These are phyloP conservation scores for Aaosphaeria arxii DNA, from an alignment of 2,329 filamentous ascomycete genomes.

Conservation along the genomic window DNA sequence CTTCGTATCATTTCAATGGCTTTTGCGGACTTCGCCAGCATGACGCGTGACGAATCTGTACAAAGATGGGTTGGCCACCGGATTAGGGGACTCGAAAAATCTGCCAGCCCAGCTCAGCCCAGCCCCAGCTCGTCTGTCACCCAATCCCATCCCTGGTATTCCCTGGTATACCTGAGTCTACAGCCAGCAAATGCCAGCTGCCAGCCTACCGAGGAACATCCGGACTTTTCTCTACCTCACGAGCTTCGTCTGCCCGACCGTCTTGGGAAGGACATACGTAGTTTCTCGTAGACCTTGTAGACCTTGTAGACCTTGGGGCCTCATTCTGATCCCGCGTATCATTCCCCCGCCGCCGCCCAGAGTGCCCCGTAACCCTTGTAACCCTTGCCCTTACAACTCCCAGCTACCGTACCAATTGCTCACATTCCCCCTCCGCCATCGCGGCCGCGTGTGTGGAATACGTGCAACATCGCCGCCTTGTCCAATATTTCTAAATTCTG, in stretches of 20 bases:
- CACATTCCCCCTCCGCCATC: not conserved
- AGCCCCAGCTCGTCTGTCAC: not conserved
- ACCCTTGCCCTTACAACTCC: too few species aligned
- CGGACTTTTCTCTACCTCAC: too few species aligned
- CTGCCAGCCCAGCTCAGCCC: not conserved
- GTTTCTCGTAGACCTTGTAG: too few species aligned
- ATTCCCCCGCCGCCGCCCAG: too few species aligned
- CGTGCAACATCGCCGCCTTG: not conserved
- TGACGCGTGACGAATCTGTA: constrained; percentile 1
- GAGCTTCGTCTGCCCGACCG: not conserved
- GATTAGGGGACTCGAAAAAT: not conserved
- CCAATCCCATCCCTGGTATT: not conserved
- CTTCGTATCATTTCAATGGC: not conserved
- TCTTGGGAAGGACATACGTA: not conserved
- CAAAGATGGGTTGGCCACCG: not conserved
- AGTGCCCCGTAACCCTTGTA: too few species aligned
- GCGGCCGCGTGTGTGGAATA: not conserved
- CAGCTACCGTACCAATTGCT: too few species aligned
- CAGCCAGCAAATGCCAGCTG: not conserved
- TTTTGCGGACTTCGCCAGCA: constrained; percentile 38
- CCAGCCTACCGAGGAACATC: not conserved
- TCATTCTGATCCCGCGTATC: too few species aligned
- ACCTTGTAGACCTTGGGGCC: too few species aligned
- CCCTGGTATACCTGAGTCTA: not conserved
- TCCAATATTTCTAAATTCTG: not conserved